Evolutionary conservation across 306 rosid genomes (phyloP).

Genomic region (Dryas octopetala): DNA sequence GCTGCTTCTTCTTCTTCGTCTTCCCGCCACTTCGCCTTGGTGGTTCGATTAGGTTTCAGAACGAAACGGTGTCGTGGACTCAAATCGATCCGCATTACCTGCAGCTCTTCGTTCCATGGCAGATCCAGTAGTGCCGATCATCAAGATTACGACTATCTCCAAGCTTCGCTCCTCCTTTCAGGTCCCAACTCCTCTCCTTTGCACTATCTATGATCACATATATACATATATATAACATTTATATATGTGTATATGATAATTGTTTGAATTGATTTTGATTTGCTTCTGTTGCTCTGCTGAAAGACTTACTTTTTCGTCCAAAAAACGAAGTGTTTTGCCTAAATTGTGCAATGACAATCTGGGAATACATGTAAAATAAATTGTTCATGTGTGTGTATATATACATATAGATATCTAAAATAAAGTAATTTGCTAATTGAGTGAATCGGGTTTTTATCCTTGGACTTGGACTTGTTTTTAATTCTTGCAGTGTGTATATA

Average conservation of each 20-base stretch:
- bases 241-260: neutral
- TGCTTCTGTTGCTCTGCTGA: neutral
- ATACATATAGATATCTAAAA: too few species aligned
- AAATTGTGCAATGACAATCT: neutral
- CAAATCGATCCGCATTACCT: constrained; percentile 50
- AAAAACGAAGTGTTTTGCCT: neutral
- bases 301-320: neutral
- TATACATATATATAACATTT: neutral
- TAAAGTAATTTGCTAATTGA: too few species aligned
- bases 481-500: too few species aligned
- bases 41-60: constrained; percentile 30
- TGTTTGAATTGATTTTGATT: neutral
- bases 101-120: constrained; percentile 42
- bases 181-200: constrained; percentile 39
- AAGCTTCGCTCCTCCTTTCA: constrained; percentile 88
- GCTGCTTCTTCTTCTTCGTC: constrained; percentile 27
- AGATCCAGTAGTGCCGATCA: constrained; percentile 51
- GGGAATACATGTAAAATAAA: too few species aligned
- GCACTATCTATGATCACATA: neutral
- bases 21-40: constrained; percentile 15
- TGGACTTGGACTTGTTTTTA: neutral
- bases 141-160: constrained; percentile 51
- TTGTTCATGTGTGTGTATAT: too few species aligned
- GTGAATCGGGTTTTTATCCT: too few species aligned
- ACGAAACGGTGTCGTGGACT: constrained; percentile 32